Percentiles rank a stretch among this genome's conserved stretches.
Evolutionary conservation across 1,139 yeast species (phyloP).

Genomic region (Candida tetrigidarum): DNA sequence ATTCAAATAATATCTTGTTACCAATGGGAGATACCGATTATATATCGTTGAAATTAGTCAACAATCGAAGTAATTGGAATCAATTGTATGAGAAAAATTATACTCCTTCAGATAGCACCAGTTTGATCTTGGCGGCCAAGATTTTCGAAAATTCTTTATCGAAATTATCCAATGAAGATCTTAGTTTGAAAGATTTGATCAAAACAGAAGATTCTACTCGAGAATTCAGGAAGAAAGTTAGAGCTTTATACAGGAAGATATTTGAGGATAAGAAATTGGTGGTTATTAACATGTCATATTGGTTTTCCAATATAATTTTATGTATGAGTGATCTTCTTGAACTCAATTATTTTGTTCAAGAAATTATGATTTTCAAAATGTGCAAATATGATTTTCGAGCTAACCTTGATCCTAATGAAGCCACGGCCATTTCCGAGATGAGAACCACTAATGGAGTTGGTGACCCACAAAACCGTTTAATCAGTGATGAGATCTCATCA

Average conservation of each 20-base stretch:
- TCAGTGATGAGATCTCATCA: constrained; percentile 22
- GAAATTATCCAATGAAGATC: constrained; percentile 26
- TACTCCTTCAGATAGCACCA: constrained; percentile 14
- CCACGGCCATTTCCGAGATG: neutral
- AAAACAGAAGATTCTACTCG: constrained; percentile 9
- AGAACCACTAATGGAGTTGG: neutral
- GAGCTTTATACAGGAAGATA: constrained; percentile 12
- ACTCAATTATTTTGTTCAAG: constrained; percentile 15
- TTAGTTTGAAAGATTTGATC: constrained; percentile 13
- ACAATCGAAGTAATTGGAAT: constrained; percentile 16
- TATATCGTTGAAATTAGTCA: constrained; percentile 12
- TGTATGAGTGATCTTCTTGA: constrained; percentile 26
- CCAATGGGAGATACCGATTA: constrained; percentile 21
- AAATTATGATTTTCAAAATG: constrained; percentile 19
- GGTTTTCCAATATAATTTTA: constrained; percentile 30
- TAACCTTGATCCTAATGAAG: neutral
- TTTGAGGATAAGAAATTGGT: constrained; percentile 23
- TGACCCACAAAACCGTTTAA: constrained; percentile 14
- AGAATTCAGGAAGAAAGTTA: constrained; percentile 13
- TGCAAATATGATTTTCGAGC: constrained; percentile 15
- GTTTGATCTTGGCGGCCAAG: constrained; percentile 26
- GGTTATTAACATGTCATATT: constrained; percentile 32
- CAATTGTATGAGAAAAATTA: constrained; percentile 15
- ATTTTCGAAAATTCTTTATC: constrained; percentile 33
- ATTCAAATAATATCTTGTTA: constrained; percentile 18